Evolutionary conservation across 2,329 filamentous ascomycete genomes (phyloP).

Genomic region (Thielaviopsis euricoi): DNA sequence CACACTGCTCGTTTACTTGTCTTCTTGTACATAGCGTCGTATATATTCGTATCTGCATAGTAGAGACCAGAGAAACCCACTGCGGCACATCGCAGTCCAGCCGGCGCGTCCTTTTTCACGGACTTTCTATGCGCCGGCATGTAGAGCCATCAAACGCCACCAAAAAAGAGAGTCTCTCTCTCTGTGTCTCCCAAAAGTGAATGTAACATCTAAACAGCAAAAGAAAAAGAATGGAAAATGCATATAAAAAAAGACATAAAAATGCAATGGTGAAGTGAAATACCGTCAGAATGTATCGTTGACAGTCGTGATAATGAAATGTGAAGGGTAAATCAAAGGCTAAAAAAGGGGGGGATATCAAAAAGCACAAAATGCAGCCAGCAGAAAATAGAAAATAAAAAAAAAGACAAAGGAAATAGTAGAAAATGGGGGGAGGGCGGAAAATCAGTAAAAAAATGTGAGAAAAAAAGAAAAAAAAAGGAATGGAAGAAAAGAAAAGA

Average conservation of each 20-base stretch:
- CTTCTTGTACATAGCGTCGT: not conserved
- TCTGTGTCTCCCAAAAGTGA: no score
- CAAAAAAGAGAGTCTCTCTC: no score
- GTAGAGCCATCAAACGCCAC: no score
- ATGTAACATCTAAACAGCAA: not conserved
- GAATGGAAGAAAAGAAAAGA: not conserved
- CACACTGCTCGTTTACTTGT: no score
- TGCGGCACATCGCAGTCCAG: no score
- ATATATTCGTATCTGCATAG: not conserved
- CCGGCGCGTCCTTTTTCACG: no score
- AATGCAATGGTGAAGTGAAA: not conserved
- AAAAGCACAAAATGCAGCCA: no score
- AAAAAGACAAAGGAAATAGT: slow-evolving; percentile 6
- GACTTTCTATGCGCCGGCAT: no score
- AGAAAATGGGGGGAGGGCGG: not conserved
- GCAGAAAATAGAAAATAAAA: not conserved
- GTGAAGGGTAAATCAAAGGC: not conserved
- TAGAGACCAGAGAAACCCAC: no score
- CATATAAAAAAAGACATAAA: not conserved
- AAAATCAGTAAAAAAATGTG: not conserved
- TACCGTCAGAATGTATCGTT: not conserved
- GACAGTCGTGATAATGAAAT: not conserved
- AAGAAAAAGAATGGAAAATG: not conserved
- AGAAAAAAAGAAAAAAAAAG: not conserved
- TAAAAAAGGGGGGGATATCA: not conserved